Percentiles rank a stretch among this genome's conserved stretches.
These are phyloP conservation scores for Saccharomycopsis fibuligera DNA, from an alignment of 805 yeast species.

Conservation along the genomic window DNA sequence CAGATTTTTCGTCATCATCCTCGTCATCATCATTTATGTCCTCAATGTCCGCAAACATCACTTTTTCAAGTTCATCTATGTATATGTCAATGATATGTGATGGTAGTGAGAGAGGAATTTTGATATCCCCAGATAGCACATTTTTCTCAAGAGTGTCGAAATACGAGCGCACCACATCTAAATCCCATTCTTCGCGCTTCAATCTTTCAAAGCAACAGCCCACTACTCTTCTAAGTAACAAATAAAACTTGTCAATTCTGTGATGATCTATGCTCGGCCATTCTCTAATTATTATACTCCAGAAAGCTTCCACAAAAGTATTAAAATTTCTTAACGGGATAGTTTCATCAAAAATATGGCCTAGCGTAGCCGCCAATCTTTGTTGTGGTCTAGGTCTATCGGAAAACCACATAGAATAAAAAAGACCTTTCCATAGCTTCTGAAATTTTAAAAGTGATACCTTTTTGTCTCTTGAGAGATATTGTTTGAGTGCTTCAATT, in stretches of 20 bases:
- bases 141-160: constrained; percentile 36
- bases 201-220: constrained; percentile 59
- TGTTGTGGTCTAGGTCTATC: constrained; percentile 94
- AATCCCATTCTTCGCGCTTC: constrained; percentile 48
- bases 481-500: constrained; percentile 54
- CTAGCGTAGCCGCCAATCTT: constrained; percentile 67
- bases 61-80: constrained; percentile 75
- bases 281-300: constrained; percentile 71
- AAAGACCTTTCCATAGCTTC: constrained; percentile 95
- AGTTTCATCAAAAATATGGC: constrained; percentile 42
- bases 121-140: constrained; percentile 48
- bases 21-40: constrained; percentile 32
- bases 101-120: constrained; percentile 69
- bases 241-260: constrained; percentile 81
- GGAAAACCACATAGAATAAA: constrained; percentile 92
- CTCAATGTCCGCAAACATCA: constrained; percentile 44
- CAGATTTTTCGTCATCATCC: constrained; percentile 30
- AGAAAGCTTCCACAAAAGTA: constrained; percentile 65
- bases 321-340: constrained; percentile 39
- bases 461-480: constrained; percentile 38
- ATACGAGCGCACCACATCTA: constrained; percentile 38
- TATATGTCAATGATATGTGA: constrained; percentile 80
- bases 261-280: constrained; percentile 79
- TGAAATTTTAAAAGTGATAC: constrained; percentile 49
- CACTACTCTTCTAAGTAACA: constrained; percentile 72